phyloP scores from a whole-genome alignment of 208 protist genomes.

The Leishmania lainsoni region DNA sequence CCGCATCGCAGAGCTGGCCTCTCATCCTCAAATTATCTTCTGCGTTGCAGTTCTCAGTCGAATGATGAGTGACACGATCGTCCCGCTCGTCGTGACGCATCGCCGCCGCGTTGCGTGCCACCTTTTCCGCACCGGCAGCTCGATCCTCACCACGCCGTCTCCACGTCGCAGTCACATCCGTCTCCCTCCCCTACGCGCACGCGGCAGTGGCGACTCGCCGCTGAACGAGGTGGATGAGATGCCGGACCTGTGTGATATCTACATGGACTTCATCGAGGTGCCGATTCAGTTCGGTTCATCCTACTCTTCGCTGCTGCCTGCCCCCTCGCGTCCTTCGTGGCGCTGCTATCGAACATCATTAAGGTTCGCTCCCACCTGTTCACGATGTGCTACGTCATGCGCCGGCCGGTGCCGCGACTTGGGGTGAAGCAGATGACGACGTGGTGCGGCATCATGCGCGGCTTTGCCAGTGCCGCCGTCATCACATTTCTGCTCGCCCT shows the following conservation, averaged over 20 bases:
- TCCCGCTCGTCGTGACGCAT: conserved; percentile 65
- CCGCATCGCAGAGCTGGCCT: conserved; percentile 49
- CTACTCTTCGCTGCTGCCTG: conserved; percentile 71
- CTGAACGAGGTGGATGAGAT: conserved; percentile 52
- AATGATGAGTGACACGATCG: conserved; percentile 49
- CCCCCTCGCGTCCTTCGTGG: conserved; percentile 56
- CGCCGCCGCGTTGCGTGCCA: conserved; percentile 13
- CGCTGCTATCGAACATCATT: conserved; percentile 72
- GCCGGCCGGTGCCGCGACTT: conserved; percentile 48
- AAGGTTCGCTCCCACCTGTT: conserved; percentile 67
- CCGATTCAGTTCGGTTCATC: conserved; percentile 80
- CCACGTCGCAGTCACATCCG: background rate
- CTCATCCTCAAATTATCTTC: conserved; percentile 47
- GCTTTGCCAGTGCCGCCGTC: conserved; percentile 39
- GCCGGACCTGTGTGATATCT: conserved; percentile 58
- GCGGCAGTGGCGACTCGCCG: conserved; percentile 33
- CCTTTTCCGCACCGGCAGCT: conserved; percentile 14
- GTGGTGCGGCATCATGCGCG: conserved; percentile 56
- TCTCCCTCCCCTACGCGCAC: too few species aligned
- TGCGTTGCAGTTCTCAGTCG: conserved; percentile 48
- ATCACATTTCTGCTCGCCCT: conserved; percentile 55
- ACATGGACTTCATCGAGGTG: conserved; percentile 80
- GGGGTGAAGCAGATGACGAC: conserved; percentile 43
- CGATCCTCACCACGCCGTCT: conserved; percentile 1
- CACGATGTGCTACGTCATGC: conserved; percentile 66